Percentiles rank a stretch among this genome's conserved stretches.
These are phyloP conservation scores for Lanmaoa rubissima DNA, from an alignment of 768 basidiomycete genomes.

Conservation along the genomic window DNA sequence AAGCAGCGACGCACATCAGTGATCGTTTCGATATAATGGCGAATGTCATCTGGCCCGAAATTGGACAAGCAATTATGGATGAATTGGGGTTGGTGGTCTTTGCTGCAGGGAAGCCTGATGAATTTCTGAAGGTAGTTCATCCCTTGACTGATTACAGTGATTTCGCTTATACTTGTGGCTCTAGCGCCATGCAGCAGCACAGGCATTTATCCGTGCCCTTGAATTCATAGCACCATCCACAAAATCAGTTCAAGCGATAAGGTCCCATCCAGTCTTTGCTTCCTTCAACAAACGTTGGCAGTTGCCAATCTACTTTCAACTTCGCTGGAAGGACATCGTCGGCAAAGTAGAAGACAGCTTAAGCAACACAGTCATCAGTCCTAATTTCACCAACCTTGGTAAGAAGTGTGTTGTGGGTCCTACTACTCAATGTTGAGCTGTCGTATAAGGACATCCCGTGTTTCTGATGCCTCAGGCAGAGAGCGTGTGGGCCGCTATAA, in stretches of 20 bases:
- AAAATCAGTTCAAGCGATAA: conserved; percentile 67
- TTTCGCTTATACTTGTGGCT: conserved; percentile 1
- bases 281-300: conserved; percentile 91
- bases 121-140: conserved; percentile 75
- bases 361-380: conserved; percentile 40
- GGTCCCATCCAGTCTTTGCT: conserved; percentile 64
- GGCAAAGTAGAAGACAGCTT: conserved; percentile 70
- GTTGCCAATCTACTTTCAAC: conserved; percentile 93
- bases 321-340: conserved; percentile 95
- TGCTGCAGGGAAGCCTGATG: conserved; percentile 87
- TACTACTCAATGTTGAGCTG: neutral
- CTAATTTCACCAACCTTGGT: conserved; percentile 41
- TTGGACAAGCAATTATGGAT: conserved; percentile 76
- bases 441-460: conserved; percentile 26
- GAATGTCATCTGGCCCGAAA: conserved; percentile 86
- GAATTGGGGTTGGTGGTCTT: conserved; percentile 84
- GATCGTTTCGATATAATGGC: conserved; percentile 80
- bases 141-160: neutral
- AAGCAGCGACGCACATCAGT: conserved; percentile 1
- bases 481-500: conserved; percentile 69
- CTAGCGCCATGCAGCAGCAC: conserved; percentile 83
- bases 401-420: conserved; percentile 1
- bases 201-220: conserved; percentile 77
- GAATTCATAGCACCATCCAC: conserved; percentile 81
- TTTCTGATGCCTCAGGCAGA: conserved; percentile 65